These are phyloP conservation scores for Eucalyptus cladocalyx DNA, from an alignment of 345 rosid species.

Conservation along the genomic window DNA sequence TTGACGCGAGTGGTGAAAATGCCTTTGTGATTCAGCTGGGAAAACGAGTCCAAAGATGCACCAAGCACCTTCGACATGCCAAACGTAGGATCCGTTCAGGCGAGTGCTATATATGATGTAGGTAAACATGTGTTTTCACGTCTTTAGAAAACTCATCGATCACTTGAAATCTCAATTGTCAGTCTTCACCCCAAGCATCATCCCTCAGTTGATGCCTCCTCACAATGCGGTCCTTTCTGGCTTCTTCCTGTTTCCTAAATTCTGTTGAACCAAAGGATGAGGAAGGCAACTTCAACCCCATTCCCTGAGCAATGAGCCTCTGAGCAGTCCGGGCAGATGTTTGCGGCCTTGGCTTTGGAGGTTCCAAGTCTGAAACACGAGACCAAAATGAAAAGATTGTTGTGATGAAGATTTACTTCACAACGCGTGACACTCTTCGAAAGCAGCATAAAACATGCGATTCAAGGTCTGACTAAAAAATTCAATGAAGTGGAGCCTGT, in stretches of 20 bases:
- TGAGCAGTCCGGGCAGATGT: conserved; percentile 94
- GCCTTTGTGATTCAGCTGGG: neutral
- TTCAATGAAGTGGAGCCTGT: neutral
- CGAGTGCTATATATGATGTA: neutral
- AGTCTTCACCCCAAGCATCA: conserved; percentile 86
- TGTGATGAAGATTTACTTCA: neutral
- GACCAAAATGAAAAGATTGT: neutral
- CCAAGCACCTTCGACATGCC: neutral
- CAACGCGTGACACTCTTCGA: neutral
- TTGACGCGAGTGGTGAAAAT: neutral
- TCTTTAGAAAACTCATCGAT: neutral
- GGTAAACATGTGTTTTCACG: neutral
- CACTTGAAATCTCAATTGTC: neutral
- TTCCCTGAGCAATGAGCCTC: conserved; percentile 82
- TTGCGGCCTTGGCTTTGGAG: conserved; percentile 76
- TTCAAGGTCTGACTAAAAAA: neutral
- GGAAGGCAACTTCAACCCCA: conserved; percentile 75
- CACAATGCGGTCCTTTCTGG: conserved; percentile 64
- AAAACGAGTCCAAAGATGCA: neutral
- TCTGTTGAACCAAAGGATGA: conserved; percentile 51
- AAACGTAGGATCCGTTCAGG: neutral
- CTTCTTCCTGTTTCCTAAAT: conserved; percentile 72
- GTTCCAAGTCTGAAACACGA: conserved; percentile 59
- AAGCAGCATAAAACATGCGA: neutral
- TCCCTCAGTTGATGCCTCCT: conserved; percentile 67